A percentile compares a stretch with the other conserved stretches of the same genome.
Evolutionary conservation across 2,329 filamentous ascomycete genomes (phyloP).

Genomic region (Nemania diffusa): DNA sequence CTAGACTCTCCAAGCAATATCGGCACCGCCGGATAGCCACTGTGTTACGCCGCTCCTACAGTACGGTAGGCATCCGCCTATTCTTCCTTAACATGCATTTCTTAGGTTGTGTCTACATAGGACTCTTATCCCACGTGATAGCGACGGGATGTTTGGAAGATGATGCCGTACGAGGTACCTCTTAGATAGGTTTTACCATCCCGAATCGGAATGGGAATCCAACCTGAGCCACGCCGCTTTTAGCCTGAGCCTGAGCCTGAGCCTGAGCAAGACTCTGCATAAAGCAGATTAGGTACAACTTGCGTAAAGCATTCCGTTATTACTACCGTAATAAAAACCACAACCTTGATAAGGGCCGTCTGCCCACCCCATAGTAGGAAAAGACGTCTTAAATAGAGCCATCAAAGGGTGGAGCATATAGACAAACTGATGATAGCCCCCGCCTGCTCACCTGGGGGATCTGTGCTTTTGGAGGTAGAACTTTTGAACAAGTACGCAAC

Average conservation of each 20-base stretch:
- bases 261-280: conserved; percentile 12
- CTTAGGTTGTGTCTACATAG: too few species aligned
- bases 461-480: too few species aligned
- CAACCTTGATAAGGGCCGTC: conserved; percentile 5
- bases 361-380: conserved; percentile 7
- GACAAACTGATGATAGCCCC: too few species aligned
- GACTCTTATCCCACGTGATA: too few species aligned
- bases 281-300: too few species aligned
- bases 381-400: conserved; percentile 17
- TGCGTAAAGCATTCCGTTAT: too few species aligned
- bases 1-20: too few species aligned
- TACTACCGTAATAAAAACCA: background rate
- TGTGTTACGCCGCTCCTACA: background rate
- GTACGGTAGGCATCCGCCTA: background rate
- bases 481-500: too few species aligned
- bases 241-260: conserved; percentile 22
- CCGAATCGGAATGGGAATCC: conserved; percentile 17
- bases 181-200: conserved; percentile 20
- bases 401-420: too few species aligned
- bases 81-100: background rate
- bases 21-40: background rate
- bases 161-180: background rate
- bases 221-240: conserved; percentile 19
- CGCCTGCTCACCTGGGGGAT: too few species aligned
- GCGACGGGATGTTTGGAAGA: background rate